Conservation (phyloP, 2,329 filamentous ascomycete species). For the Penicillium corylophilum region DNA sequence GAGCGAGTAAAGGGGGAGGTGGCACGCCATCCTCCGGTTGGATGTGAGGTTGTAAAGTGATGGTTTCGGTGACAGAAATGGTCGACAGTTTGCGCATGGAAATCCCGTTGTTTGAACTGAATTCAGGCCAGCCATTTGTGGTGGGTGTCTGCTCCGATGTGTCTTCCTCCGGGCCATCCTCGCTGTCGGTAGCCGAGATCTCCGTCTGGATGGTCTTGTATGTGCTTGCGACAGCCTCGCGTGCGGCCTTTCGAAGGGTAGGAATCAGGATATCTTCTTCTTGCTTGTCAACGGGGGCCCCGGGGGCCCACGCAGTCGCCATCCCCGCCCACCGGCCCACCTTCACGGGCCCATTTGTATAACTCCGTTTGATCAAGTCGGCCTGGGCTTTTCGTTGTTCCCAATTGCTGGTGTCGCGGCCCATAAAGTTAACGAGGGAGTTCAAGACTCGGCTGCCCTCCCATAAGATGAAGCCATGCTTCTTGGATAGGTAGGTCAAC, state of each 20-base stretch:
- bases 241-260: slow-evolving; percentile 42
- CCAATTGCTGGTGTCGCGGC: slow-evolving; percentile 26
- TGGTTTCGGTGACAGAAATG: slow-evolving; percentile 44
- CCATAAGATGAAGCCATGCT: slow-evolving; percentile 42
- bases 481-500: slow-evolving; percentile 36
- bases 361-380: slow-evolving; percentile 39
- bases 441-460: slow-evolving; percentile 43
- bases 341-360: slow-evolving; percentile 40
- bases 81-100: slow-evolving; percentile 39
- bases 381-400: slow-evolving; percentile 34
- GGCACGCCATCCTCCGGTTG: slow-evolving; percentile 27
- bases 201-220: slow-evolving; percentile 42
- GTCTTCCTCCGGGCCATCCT: slow-evolving; percentile 14
- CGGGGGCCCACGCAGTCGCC: slow-evolving; percentile 41
- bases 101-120: slow-evolving; percentile 26
- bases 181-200: slow-evolving; percentile 36
- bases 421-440: slow-evolving; percentile 33
- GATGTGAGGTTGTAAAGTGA: slow-evolving; percentile 33
- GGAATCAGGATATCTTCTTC: slow-evolving; percentile 44
- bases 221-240: slow-evolving; percentile 40
- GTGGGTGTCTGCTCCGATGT: slow-evolving; percentile 7
- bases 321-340: slow-evolving; percentile 41
- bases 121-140: slow-evolving; percentile 23
- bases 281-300: slow-evolving; percentile 35
- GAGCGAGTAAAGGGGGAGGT: slow-evolving; percentile 35